Percentiles rank a stretch among this genome's conserved stretches.
Conservation (phyloP, 2,329 filamentous ascomycete species). For the Didymella keratinophila region DNA sequence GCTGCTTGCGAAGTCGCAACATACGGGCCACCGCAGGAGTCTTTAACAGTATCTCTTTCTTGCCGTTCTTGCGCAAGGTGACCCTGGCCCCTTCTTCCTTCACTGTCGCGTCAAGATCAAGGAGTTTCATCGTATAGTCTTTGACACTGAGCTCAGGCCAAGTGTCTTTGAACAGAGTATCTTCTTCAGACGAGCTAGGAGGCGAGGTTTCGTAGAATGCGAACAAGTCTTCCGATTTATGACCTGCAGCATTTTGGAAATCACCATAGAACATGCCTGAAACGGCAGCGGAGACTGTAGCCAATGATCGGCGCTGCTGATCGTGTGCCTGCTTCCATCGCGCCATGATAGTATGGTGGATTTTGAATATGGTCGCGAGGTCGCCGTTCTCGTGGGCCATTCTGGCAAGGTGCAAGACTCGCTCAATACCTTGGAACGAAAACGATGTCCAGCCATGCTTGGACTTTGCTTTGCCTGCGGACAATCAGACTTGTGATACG, state of each 20-base stretch:
- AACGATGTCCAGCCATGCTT: constrained; percentile 4
- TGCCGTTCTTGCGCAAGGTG: constrained; percentile 2
- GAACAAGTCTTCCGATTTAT: too few species aligned
- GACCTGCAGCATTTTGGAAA: neutral
- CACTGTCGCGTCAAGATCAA: neutral
- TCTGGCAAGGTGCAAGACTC: constrained; percentile 22
- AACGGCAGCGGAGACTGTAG: constrained; percentile 8
- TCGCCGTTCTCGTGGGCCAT: constrained; percentile 19
- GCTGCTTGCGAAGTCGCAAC: neutral
- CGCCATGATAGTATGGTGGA: constrained; percentile 13
- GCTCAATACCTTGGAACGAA: constrained; percentile 14
- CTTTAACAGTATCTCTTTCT: constrained; percentile 7
- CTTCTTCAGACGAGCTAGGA: neutral
- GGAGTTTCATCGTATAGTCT: neutral
- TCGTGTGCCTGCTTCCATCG: constrained; percentile 19
- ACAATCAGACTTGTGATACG: neutral
- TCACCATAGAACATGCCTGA: constrained; percentile 9
- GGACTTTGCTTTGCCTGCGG: neutral
- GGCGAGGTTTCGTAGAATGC: too few species aligned
- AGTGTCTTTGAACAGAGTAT: neutral
- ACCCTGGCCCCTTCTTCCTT: constrained; percentile 12
- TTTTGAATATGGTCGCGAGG: neutral
- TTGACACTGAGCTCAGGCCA: constrained; percentile 9
- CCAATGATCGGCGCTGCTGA: constrained; percentile 2
- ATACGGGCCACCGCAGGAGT: constrained; percentile 13